Evolutionary conservation across 768 basidiomycete species (phyloP).

Genomic region (Saitozyma sp.): DNA sequence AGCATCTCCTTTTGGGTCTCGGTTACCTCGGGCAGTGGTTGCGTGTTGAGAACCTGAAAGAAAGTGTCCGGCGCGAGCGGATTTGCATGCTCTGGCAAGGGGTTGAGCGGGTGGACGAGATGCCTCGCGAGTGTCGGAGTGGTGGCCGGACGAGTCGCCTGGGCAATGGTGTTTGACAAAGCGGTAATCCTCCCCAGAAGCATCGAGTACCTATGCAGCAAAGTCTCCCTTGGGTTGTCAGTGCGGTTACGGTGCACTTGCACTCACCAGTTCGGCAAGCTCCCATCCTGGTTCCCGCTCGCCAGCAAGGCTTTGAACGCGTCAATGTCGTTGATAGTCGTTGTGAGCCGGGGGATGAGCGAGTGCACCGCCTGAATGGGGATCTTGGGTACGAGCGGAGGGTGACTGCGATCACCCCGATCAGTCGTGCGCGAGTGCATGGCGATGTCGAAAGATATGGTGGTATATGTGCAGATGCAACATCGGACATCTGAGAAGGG

Average conservation of each 20-base stretch:
- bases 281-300: conserved; percentile 31
- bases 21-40: conserved; percentile 16
- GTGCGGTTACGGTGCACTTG: neutral
- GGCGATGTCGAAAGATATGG: neutral
- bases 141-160: conserved; percentile 11
- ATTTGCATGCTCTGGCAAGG: conserved; percentile 15
- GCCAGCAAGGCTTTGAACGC: conserved; percentile 27
- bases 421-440: too few species aligned
- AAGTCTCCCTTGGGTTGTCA: conserved; percentile 27
- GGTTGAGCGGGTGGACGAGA: conserved; percentile 40
- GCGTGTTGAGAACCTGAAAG: conserved; percentile 39
- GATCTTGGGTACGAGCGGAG: conserved; percentile 22
- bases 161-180: conserved; percentile 27
- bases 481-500: too few species aligned
- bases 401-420: conserved; percentile 9
- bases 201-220: conserved; percentile 38
- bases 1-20: conserved; percentile 13
- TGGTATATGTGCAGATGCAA: neutral
- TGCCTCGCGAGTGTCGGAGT: conserved; percentile 12
- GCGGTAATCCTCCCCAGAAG: conserved; percentile 37
- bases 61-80: conserved; percentile 30
- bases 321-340: conserved; percentile 47
- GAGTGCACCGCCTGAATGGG: conserved; percentile 27
- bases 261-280: conserved; percentile 41
- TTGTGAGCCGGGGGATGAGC: conserved; percentile 40